Evolutionary conservation across 495 filamentous ascomycete species (phyloP), one percentile per base, ranked within the genome.

Genomic region (Immersiella caudata): DNA sequence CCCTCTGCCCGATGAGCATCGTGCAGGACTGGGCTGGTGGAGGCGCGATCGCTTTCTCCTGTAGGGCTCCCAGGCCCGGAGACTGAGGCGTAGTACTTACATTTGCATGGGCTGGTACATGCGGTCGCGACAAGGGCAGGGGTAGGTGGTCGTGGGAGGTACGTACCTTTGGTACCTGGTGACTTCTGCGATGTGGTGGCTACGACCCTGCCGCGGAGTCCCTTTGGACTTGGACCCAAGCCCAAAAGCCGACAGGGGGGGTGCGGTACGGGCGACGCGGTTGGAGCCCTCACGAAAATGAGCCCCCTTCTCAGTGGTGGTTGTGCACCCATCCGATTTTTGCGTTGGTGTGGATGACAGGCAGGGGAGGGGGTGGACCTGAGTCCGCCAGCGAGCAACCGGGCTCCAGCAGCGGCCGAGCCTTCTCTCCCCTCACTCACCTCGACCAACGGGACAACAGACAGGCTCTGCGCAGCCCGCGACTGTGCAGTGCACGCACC

Each of bases 21-120:
- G 74, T 64, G 59, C 64, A 67, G 65, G 65, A 68, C 66, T 22
- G 64, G 65, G n/a, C 71, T 77, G 69, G 75, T 77, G 75, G 73
- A 76, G 74, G 73, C 63, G 67, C 68, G 73, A 73, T 75, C 74
- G 75, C 70, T 69, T 70, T 77, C 70, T 40, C 72, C 64, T 49
- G 67, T 69, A 71, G 68, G 73, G 69, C 70, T 70, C 70, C 68
- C 51, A 36, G 68, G 69, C 71, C 60, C 46, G 65, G 36, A 64
- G 50, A 74, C 63, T 67, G 75, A 74, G 75, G 75, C 75, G 69
- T 66, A 69, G 73, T 72, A 65, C 67, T 71, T 65, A 60, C 64
- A 65, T 68, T 55, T 70, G 74, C 72, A 73, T 70, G 74, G 70
- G 73, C 36, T 66, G 68, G 67, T 66, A 55, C 40, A 56, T 56